A percentile compares a stretch with the other conserved stretches of the same genome.
phyloP scores from a whole-genome alignment of 495 filamentous ascomycete species.

The Haplographium delicatum region DNA sequence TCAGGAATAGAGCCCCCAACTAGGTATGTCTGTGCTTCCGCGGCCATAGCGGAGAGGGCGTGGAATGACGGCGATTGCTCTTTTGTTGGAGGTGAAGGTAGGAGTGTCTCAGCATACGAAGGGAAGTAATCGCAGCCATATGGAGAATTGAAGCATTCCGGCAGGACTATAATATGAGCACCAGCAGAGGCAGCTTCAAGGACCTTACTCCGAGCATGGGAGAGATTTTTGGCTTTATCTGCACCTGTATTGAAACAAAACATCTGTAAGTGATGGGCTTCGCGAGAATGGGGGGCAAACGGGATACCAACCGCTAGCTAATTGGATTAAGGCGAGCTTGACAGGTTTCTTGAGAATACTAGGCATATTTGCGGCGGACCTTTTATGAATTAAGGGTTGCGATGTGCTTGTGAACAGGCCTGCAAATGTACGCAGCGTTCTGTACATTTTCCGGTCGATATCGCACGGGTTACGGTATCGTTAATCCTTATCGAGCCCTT shows the following conservation, averaged over 20 bases:
- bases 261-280: not conserved
- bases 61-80: slow-evolving; percentile 76
- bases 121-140: slow-evolving; percentile 91
- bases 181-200: slow-evolving; percentile 71
- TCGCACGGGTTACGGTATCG: no score
- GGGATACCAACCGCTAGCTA: slow-evolving; percentile 56
- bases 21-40: slow-evolving; percentile 69
- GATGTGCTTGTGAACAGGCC: no score
- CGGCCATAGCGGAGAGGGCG: slow-evolving; percentile 72
- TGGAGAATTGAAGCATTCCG: slow-evolving; percentile 97
- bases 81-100: slow-evolving; percentile 67
- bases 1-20: slow-evolving; percentile 94
- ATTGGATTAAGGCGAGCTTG: slow-evolving; percentile 78
- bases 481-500: no score
- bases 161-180: slow-evolving; percentile 66
- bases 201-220: slow-evolving; percentile 73
- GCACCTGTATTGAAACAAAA: slow-evolving; percentile 46
- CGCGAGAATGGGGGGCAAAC: slow-evolving; percentile 1
- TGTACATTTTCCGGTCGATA: no score
- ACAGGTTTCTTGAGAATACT: slow-evolving; percentile 63
- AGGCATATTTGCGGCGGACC: slow-evolving; percentile 38
- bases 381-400: no score
- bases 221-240: slow-evolving; percentile 82
- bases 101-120: slow-evolving; percentile 81
- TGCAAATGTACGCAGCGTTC: no score